A percentile compares a stretch with the other conserved stretches of the same genome.
Conservation (phyloP, 177 flowering plant species). For the Telopea speciosissima region DNA sequence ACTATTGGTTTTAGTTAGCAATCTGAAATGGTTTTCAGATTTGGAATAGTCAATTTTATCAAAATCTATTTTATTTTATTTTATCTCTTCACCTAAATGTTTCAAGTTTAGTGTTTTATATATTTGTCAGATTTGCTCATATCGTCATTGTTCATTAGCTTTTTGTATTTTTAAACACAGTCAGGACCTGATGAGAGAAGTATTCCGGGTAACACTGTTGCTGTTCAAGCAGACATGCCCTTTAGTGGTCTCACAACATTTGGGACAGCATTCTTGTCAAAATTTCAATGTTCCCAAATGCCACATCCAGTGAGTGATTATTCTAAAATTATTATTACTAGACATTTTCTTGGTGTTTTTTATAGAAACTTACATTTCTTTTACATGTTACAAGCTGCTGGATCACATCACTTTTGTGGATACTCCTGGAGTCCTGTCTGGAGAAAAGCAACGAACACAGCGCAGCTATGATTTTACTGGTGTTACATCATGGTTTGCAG, state of each 20-base stretch:
- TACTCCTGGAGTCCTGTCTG: slow-evolving; percentile 98
- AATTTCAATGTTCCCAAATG: slow-evolving; percentile 98
- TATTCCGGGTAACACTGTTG: slow-evolving; percentile 91
- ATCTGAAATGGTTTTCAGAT: neutral
- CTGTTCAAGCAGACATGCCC: slow-evolving; percentile 98
- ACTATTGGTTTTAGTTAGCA: neutral
- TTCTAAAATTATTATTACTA: neutral
- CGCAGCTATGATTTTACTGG: slow-evolving; percentile 96
- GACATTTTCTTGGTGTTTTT: neutral
- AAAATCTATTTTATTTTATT: neutral
- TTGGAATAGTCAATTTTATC: neutral
- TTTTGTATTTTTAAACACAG: slow-evolving; percentile 30
- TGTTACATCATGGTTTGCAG: slow-evolving; percentile 97
- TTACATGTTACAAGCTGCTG: slow-evolving; percentile 47
- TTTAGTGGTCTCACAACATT: slow-evolving; percentile 82
- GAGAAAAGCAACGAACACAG: slow-evolving; percentile 95
- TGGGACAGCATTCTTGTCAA: slow-evolving; percentile 88
- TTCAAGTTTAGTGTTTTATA: slow-evolving; percentile 1
- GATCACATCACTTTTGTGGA: slow-evolving; percentile 94
- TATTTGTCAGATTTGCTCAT: neutral
- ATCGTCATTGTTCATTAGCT: neutral
- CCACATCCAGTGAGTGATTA: slow-evolving; percentile 72
- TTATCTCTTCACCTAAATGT: neutral
- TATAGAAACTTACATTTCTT: slow-evolving; percentile 11
- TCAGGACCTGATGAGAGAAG: slow-evolving; percentile 94